Percentiles rank a stretch among this genome's conserved stretches.
Evolutionary conservation across 495 filamentous ascomycete genomes (phyloP).

Genomic region (Aspergillus campestris): DNA sequence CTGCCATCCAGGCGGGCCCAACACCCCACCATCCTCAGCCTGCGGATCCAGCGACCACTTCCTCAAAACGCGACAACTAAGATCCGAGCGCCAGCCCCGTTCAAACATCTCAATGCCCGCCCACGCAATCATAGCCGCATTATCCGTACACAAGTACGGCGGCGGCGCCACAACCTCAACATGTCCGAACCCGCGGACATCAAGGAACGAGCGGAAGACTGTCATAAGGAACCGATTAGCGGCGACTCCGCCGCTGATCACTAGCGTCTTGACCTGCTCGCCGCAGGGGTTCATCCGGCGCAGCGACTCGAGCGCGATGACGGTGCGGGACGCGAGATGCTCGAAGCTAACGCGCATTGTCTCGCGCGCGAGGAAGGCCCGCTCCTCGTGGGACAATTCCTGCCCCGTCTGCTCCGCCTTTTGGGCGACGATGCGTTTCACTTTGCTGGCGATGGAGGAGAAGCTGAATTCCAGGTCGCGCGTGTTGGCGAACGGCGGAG

Average conservation of each 20-base stretch:
- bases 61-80: slow-evolving; percentile 50
- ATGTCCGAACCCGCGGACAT: slow-evolving; percentile 51
- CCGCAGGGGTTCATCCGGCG: slow-evolving; percentile 10
- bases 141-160: slow-evolving; percentile 72
- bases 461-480: slow-evolving; percentile 53
- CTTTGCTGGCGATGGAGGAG: slow-evolving; percentile 49
- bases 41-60: slow-evolving; percentile 72
- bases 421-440: slow-evolving; percentile 35
- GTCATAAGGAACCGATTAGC: slow-evolving; percentile 67
- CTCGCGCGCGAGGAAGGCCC: slow-evolving; percentile 56
- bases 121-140: slow-evolving; percentile 99
- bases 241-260: slow-evolving; percentile 85
- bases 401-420: slow-evolving; percentile 17
- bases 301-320: slow-evolving; percentile 52
- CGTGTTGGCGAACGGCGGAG: slow-evolving; percentile 45
- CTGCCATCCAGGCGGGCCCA: slow-evolving; percentile 36
- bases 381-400: slow-evolving; percentile 34
- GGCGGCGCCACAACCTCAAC: slow-evolving; percentile 69
- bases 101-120: slow-evolving; percentile 87
- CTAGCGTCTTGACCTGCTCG: slow-evolving; percentile 49
- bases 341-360: slow-evolving; percentile 79
- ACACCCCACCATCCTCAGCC: slow-evolving; percentile 43
- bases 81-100: slow-evolving; percentile 56
- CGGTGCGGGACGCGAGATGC: slow-evolving; percentile 65
- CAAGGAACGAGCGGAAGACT: slow-evolving; percentile 54